phyloP scores from a whole-genome alignment of 2,329 filamentous ascomycete species.

The Neofusicoccum laricinum region DNA sequence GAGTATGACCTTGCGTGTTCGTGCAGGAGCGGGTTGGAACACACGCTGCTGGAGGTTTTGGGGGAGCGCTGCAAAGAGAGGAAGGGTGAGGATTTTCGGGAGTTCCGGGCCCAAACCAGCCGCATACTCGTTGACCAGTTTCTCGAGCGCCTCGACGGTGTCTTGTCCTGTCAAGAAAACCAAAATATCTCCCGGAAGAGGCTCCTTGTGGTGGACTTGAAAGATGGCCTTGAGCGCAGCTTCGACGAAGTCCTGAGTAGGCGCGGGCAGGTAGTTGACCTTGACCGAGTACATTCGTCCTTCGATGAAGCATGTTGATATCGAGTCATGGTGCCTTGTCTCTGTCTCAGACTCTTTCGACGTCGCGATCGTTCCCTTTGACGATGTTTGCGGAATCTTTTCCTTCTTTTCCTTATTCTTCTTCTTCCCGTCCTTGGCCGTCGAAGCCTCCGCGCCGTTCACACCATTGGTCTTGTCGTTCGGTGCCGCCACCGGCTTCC shows the following conservation, averaged over 20 bases:
- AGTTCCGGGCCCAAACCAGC: slow-evolving; percentile 69
- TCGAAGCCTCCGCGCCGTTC: neutral
- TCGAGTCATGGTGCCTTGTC: slow-evolving; percentile 15
- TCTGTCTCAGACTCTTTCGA: neutral
- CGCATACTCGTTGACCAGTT: slow-evolving; percentile 77
- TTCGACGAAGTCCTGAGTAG: slow-evolving; percentile 79
- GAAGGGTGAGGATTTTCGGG: slow-evolving; percentile 69
- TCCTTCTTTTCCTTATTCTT: slow-evolving; percentile 14
- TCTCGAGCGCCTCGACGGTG: slow-evolving; percentile 79
- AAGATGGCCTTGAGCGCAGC: slow-evolving; percentile 78
- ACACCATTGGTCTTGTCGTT: neutral
- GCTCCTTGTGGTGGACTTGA: slow-evolving; percentile 81
- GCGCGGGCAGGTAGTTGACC: slow-evolving; percentile 68
- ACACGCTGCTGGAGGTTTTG: slow-evolving; percentile 83
- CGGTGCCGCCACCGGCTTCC: neutral
- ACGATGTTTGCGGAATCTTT: slow-evolving; percentile 6
- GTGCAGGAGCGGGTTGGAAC: slow-evolving; percentile 70
- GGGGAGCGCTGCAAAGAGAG: slow-evolving; percentile 86
- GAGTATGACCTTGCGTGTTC: slow-evolving; percentile 85
- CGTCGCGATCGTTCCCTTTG: neutral
- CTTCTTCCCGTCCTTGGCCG: slow-evolving; percentile 15
- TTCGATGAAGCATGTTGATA: slow-evolving; percentile 67
- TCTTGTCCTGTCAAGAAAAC: slow-evolving; percentile 93
- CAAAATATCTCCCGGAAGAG: slow-evolving; percentile 88
- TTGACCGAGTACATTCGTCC: slow-evolving; percentile 86